Evolutionary conservation across 2,329 filamentous ascomycete species (phyloP).

Genomic region (Tolypocladium inflatum): DNA sequence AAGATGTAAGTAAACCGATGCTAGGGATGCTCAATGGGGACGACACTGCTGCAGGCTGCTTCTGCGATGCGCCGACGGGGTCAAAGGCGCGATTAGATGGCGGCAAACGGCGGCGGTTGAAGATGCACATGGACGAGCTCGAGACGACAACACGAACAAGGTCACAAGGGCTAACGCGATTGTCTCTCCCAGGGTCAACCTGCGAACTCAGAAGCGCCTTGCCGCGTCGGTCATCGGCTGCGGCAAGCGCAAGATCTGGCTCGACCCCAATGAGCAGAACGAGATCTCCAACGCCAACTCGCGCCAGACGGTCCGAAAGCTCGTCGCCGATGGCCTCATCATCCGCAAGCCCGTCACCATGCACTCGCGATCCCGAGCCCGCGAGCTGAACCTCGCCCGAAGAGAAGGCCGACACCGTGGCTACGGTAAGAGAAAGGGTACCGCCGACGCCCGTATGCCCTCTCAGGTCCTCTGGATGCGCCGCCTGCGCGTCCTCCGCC

Average conservation of each 20-base stretch:
- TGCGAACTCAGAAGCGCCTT: constrained; percentile 99
- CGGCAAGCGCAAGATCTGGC: constrained; percentile 99
- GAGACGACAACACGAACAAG: not conserved
- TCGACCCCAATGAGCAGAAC: constrained; percentile 98
- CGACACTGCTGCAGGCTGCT: not conserved
- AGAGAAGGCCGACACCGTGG: constrained; percentile 95
- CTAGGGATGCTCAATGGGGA: constrained; percentile 2
- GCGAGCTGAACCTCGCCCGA: constrained; percentile 89
- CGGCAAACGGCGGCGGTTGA: not conserved
- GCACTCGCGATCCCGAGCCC: constrained; percentile 96
- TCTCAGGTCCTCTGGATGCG: constrained; percentile 99
- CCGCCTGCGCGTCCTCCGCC: constrained; percentile 97
- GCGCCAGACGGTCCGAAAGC: constrained; percentile 98
- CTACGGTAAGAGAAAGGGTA: constrained; percentile 99
- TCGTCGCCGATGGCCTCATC: constrained; percentile 99
- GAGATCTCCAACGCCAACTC: constrained; percentile 99
- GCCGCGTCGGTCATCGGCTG: constrained; percentile 97
- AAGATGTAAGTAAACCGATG: constrained; percentile 31
- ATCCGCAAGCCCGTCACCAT: constrained; percentile 99
- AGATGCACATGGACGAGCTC: not conserved
- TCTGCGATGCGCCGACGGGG: not conserved
- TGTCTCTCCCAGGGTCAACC: constrained; percentile 73
- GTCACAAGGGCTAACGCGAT: constrained; percentile 16
- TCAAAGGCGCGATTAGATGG: not conserved
- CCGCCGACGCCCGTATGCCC: constrained; percentile 98